Evolutionary conservation across 202 grass and related monocot genomes (phyloP), one percentile per base, ranked within the genome.

Genomic region (Elaeis oleifera): DNA sequence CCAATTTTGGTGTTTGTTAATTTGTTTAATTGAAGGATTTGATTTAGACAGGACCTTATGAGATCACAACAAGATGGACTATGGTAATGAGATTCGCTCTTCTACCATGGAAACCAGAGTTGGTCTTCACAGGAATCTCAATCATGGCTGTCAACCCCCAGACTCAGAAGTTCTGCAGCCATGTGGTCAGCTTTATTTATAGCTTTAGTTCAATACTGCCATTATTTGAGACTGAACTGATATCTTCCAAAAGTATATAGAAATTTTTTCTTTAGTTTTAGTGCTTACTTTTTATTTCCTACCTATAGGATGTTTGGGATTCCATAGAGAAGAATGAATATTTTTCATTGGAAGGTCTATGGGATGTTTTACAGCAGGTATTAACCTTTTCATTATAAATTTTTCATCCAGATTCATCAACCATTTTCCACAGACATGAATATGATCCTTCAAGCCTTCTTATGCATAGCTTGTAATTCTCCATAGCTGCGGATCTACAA

Each of bases 31-130:
- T 48, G 49, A 51, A 50, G 59, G 50, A 32, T 72, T 90, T 77
- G 71, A 32, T 83, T 61, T 79, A 96, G 87, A 96, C 92, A 91
- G 87, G 92, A 32, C 79, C 87, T 28, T 81, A 85, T 68, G 87
- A 91, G 69, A 83, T 96, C 70, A 96, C 92, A 23, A 96, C 87
- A 54, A 81, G 87, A 79, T 91, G 92, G 92, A 96, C 87, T 50
- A 91, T 96, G 87, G 71, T 81, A 5, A 96, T 96, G 92, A 91
- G 78, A 74, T 96, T 96, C 53, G 61, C 76, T 69, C 79, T 91
- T 16, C 48, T 96, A 36, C 92, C 92, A 27, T 96, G 92, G 92
- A 89, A 86, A 62, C 92, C 87, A 4, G 81, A 89, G 71, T 65
- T 96, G 60, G 58, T 91, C 65, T 96, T 89, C 76, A 89, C 92